Evolutionary conservation across 1,284 basidiomycete species (phyloP), one percentile per base, ranked within the genome.

Genomic region (Cystobasidium pallidum): DNA sequence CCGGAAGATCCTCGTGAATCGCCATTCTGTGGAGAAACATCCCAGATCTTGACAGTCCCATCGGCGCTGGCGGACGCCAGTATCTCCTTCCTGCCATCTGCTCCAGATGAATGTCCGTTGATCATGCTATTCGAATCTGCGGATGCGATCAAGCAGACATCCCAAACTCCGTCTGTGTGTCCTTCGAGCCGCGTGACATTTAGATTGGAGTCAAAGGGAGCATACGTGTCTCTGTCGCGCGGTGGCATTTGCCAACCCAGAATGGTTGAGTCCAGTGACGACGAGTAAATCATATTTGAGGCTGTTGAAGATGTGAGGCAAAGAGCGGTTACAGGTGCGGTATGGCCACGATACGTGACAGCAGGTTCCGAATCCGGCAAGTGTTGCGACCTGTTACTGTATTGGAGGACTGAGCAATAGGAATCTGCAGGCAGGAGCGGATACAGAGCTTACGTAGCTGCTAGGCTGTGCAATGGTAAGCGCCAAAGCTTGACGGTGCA

Each of bases 401-500:
- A 58, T 73, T n/a, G n/a, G 71, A 52, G 73, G 64, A 26, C 61
- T n/a, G 66, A 52, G 74, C 52, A 74, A n/a, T 57, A 8, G 72
- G 43, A 67, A 8, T 28, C n/a, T n/a, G n/a, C n/a, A n/a, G n/a
- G n/a, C n/a, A n/a, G 15, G 13, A 17, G 24, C 61, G 21, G 28
- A 32, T 66, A 34, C 66, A 52, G 76, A 15, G 61, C 74, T 61
- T 39, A 73, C 71, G 34, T 26, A 24, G 63, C 70, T 10, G 63
- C 19, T 15, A 74, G 17, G 32, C 30, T 72, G 8, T 63, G 64
- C 15, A 70, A 61, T 30, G 71, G 66, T 28, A 93, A 86, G 75
- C 90, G 86, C 95, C 95, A 99, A 74, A 97, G 88, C 82, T 98
- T 99, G 76, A 99, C 89, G 15, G 93, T 95, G 80, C 88, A 91